Percentiles rank a stretch among this genome's conserved stretches.
phyloP scores from a whole-genome alignment of 169 alveolate genomes.

The Babesia ovata region DNA sequence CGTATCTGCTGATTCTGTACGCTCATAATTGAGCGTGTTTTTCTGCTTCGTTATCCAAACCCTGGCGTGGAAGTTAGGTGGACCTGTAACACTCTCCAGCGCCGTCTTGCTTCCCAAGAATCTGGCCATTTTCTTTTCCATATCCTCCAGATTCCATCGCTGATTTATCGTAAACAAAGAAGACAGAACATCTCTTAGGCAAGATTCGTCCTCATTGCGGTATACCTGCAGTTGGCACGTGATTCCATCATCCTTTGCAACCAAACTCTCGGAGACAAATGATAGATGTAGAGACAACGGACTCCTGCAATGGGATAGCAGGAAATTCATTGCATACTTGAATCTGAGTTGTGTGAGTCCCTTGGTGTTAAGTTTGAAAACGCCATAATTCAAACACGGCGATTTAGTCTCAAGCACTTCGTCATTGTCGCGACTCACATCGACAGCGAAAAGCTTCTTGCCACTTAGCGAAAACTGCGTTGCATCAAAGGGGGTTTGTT shows the following conservation, averaged over 20 bases:
- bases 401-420: background rate
- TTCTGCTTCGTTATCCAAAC: slow-evolving; percentile 33
- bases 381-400: slow-evolving; percentile 29
- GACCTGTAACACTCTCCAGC: slow-evolving; percentile 39
- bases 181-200: slow-evolving; percentile 34
- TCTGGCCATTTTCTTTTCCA: slow-evolving; percentile 28
- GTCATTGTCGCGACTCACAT: background rate
- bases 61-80: slow-evolving; percentile 49
- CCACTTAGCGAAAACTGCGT: slow-evolving; percentile 13
- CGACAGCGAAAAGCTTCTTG: slow-evolving; percentile 1
- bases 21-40: slow-evolving; percentile 7
- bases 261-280: slow-evolving; percentile 19
- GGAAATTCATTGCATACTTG: slow-evolving; percentile 37
- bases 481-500: background rate
- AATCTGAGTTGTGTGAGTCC: slow-evolving; percentile 47
- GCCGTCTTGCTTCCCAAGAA: slow-evolving; percentile 26
- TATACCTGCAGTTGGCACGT: slow-evolving; percentile 23
- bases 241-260: slow-evolving; percentile 8
- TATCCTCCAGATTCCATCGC: slow-evolving; percentile 38
- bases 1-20: background rate
- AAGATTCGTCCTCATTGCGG: slow-evolving; percentile 17
- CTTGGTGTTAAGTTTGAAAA: slow-evolving; percentile 35
- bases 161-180: slow-evolving; percentile 26
- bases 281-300: slow-evolving; percentile 43
- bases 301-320: slow-evolving; percentile 20